Evolutionary conservation across 2,329 filamentous ascomycete species (phyloP), one percentile per base, ranked within the genome.

Genomic region (Phialophora tarda): DNA sequence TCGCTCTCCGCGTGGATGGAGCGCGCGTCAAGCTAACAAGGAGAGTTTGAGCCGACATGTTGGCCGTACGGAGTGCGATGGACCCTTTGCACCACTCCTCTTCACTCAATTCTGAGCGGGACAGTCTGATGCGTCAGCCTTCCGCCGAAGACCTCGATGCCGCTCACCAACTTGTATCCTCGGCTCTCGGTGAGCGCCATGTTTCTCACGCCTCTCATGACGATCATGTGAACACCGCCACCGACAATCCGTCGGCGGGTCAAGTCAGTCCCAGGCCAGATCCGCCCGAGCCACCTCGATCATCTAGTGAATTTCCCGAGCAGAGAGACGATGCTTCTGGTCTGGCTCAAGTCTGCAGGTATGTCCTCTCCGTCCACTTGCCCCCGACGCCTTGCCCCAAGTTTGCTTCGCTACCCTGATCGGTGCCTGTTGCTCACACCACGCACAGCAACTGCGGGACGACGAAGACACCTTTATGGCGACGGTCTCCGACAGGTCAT

Each of bases 391-490:
- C 14, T 24, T n/a, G n/a, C 80, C 74, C 78, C 76, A 77, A 80
- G 66, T 58, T 76, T 38, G n/a, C 21, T 38, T 7, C 28, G 2
- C 57, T n/a, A 34, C 62, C 47, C 11, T 12, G 24, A 8, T 17
- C 24, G 17, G 17, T 28, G 17, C 11, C 30, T 32, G 17, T 34
- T 11, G 59, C 57, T 62, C 26, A 66, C 62, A 26, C 28, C n/a
- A 14, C 26, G 11, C 68, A 61, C 71, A 99, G 95, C 77, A 99
- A 99, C 79, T 99, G 95, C 77, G 90, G 90, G 65, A 98, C 95
- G 17, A 97, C 93, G 60, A 89, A 91, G 77, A 99, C 95, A 55
- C 95, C 95, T 26, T 81, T 99, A 44, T 99, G 95, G 95, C 88
- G 95, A 76, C 88, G 95, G 75, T 97, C 94, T 17, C 94, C 94